These are phyloP conservation scores for Ceratocystiopsis minuta DNA, from an alignment of 2,329 filamentous ascomycete species.

Conservation along the genomic window DNA sequence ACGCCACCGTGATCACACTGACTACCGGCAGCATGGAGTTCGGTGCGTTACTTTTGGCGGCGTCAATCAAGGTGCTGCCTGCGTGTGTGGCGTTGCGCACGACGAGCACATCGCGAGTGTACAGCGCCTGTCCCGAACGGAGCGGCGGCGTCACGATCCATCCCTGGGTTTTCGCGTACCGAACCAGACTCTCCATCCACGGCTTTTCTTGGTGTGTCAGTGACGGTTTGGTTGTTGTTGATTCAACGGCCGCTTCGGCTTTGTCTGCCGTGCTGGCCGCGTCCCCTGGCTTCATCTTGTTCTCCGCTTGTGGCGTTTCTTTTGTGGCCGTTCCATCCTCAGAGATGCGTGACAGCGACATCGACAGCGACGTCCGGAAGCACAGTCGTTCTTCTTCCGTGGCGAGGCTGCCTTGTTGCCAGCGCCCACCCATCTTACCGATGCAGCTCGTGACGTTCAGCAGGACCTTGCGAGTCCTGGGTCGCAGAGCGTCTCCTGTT, in stretches of 20 bases:
- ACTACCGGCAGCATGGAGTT: conserved; percentile 27
- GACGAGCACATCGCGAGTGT: conserved; percentile 17
- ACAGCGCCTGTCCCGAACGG: conserved; percentile 10
- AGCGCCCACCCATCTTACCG: conserved; percentile 40
- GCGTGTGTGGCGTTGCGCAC: conserved; percentile 9
- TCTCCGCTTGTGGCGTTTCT: too few relatives aligned
- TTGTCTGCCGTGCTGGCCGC: too few relatives aligned
- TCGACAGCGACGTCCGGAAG: conserved; percentile 38
- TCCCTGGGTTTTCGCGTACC: too few relatives aligned
- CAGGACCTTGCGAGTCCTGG: conserved; percentile 13
- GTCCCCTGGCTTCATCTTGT: too few relatives aligned
- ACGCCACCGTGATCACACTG: conserved; percentile 43
- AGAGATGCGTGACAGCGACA: conserved; percentile 20
- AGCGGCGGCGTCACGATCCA: background rate
- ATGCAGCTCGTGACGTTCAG: conserved; percentile 32
- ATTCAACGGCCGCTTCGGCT: too few relatives aligned
- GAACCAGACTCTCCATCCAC: too few relatives aligned
- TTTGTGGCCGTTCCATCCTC: background rate
- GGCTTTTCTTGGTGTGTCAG: too few relatives aligned
- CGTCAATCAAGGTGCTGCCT: conserved; percentile 9
- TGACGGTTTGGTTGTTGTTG: too few relatives aligned
- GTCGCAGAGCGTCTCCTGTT: too few relatives aligned
- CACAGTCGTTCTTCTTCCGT: conserved; percentile 51
- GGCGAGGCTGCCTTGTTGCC: conserved; percentile 39
- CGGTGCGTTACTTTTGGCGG: background rate